Evolutionary conservation across 352 stramenopile species (phyloP).

Genomic region (Pythium aquatile): DNA sequence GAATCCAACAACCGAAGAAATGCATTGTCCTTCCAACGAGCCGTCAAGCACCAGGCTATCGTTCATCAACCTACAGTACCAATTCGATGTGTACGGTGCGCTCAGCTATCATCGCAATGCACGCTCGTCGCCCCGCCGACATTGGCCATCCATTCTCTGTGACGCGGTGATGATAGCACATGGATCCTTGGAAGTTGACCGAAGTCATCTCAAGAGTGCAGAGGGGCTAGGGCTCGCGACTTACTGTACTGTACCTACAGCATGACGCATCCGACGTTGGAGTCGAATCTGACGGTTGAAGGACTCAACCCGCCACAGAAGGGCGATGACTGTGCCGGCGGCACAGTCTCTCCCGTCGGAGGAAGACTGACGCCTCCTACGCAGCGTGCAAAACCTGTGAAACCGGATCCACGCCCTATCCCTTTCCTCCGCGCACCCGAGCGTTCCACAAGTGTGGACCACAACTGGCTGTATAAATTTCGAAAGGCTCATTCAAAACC

Average conservation of each 20-base stretch:
- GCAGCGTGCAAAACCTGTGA: not conserved
- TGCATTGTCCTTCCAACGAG: no score
- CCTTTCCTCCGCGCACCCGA: not conserved
- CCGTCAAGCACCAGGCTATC: no score
- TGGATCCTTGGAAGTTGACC: slow-evolving; percentile 17
- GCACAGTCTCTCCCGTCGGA: slow-evolving; percentile 19
- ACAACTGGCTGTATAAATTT: slow-evolving; percentile 18
- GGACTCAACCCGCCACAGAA: slow-evolving; percentile 5
- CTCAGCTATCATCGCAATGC: no score
- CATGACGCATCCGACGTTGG: slow-evolving; percentile 23
- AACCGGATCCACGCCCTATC: slow-evolving; percentile 1
- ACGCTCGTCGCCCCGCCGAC: not conserved
- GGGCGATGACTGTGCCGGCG: not conserved
- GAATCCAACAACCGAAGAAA: no score
- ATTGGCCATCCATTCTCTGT: slow-evolving; percentile 23
- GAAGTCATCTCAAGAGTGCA: slow-evolving; percentile 2
- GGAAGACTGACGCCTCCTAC: not conserved
- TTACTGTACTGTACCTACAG: not conserved
- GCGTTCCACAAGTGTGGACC: no score
- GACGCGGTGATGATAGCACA: slow-evolving; percentile 25
- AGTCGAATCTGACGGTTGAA: slow-evolving; percentile 10
- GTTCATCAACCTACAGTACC: no score
- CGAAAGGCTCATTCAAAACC: slow-evolving; percentile 4
- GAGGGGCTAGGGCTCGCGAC: not conserved
- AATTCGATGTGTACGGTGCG: no score